Conservation (phyloP, 768 basidiomycete genomes). For the Rossbeevera mucosa region DNA sequence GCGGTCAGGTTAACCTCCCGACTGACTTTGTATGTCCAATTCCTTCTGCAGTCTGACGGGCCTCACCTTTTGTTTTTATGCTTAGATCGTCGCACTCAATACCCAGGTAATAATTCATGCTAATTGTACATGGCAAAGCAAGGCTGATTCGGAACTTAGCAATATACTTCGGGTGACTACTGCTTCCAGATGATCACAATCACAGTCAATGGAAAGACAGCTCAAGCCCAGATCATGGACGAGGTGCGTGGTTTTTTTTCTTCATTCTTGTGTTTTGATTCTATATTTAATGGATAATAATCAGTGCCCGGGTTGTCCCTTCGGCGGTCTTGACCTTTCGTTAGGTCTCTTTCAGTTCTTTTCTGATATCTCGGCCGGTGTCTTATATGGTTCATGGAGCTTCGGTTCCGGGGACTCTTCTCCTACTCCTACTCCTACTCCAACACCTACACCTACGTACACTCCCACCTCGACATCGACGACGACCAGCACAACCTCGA, state of each 20-base stretch:
- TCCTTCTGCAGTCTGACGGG: background rate
- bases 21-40: conserved; percentile 33
- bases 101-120: conserved; percentile 16
- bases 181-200: conserved; percentile 66
- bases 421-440: conserved; percentile 15
- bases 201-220: conserved; percentile 51
- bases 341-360: conserved; percentile 63
- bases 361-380: conserved; percentile 42
- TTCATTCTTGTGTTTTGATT: background rate
- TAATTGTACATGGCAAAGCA: background rate
- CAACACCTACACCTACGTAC: conserved; percentile 17
- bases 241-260: conserved; percentile 34
- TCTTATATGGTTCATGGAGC: conserved; percentile 57
- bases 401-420: conserved; percentile 30
- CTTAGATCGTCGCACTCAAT: conserved; percentile 51
- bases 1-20: conserved; percentile 29
- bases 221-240: conserved; percentile 58
- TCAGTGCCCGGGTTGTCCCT: conserved; percentile 68
- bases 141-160: conserved; percentile 33
- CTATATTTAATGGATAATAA: background rate
- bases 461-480: conserved; percentile 12
- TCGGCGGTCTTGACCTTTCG: conserved; percentile 64
- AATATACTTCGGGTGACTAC: conserved; percentile 48
- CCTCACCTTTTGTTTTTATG: conserved; percentile 2
- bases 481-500: conserved; percentile 11